Conservation (phyloP, 371 early-diverging fungal genomes). For the Chytridiales sp. region DNA sequence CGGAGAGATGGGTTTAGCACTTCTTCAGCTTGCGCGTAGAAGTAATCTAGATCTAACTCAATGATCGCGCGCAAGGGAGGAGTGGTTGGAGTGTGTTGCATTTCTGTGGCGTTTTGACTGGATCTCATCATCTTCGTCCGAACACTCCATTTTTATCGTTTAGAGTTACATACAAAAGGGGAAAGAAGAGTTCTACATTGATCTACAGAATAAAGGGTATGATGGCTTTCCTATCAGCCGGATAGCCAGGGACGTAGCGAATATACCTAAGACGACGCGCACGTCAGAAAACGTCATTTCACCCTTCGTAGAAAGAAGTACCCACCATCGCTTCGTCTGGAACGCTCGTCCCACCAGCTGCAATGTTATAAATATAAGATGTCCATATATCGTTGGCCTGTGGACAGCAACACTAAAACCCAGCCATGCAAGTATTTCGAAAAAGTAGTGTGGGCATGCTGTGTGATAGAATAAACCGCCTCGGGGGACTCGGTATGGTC, state of each 20-base stretch:
- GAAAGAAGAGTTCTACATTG: not conserved
- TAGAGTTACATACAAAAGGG: not conserved
- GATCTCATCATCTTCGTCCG: too few species aligned
- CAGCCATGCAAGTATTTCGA: constrained; percentile 3
- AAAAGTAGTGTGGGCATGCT: constrained; percentile 5
- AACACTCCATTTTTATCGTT: too few species aligned
- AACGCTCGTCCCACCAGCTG: constrained; percentile 4
- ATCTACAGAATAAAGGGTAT: not conserved
- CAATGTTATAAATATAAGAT: not conserved
- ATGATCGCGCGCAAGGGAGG: constrained; percentile 1
- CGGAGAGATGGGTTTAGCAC: constrained; percentile 16
- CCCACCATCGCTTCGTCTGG: constrained; percentile 4
- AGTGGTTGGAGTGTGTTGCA: too few species aligned
- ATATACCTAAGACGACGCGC: constrained; percentile 2
- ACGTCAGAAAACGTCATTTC: not conserved
- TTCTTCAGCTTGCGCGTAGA: constrained; percentile 27
- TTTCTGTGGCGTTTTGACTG: too few species aligned
- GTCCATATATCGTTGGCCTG: constrained; percentile 6
- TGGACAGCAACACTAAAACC: constrained; percentile 6
- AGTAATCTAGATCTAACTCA: constrained; percentile 11
- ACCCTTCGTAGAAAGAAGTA: not conserved
- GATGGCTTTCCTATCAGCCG: not conserved
- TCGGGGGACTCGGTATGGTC: constrained; percentile 6
- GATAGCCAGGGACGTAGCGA: not conserved
- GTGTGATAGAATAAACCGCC: constrained; percentile 5